A percentile compares a stretch with the other conserved stretches of the same genome.
Conservation (phyloP, 495 filamentous ascomycete genomes). For the Daldinia concentrica region DNA sequence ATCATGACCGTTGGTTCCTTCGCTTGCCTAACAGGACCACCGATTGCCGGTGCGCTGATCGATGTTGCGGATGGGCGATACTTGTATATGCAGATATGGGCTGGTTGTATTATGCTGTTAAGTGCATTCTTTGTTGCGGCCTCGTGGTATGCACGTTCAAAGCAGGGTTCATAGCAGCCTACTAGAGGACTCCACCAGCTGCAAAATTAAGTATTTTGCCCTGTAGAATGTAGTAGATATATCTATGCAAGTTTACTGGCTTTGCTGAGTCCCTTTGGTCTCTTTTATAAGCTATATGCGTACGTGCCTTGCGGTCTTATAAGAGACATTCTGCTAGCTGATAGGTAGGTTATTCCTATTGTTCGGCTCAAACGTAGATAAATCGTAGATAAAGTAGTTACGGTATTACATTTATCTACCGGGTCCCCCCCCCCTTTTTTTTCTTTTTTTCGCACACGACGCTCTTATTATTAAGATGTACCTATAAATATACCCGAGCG, state of each 20-base stretch:
- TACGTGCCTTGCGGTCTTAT: not conserved
- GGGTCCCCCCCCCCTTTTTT: too few species aligned
- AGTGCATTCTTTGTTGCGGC: conserved; percentile 33
- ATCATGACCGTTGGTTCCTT: conserved; percentile 70
- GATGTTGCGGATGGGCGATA: conserved; percentile 46
- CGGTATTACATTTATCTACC: too few species aligned
- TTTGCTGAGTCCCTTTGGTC: not conserved
- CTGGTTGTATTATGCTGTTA: conserved; percentile 48
- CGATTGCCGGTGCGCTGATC: conserved; percentile 69
- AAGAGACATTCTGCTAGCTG: not conserved
- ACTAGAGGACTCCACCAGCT: not conserved
- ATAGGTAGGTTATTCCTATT: too few species aligned
- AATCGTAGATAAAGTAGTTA: too few species aligned
- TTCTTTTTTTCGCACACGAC: too few species aligned
- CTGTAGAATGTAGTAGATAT: not conserved
- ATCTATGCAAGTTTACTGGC: not conserved
- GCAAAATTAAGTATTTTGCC: not conserved
- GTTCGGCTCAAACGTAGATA: too few species aligned
- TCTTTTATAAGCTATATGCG: not conserved
- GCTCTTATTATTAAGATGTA: too few species aligned
- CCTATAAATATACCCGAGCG: too few species aligned
- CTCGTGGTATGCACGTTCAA: conserved; percentile 32
- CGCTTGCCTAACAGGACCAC: conserved; percentile 69
- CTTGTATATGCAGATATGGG: conserved; percentile 67
- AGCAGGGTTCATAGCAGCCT: not conserved